Percentiles rank a stretch among this genome's conserved stretches.
These are phyloP conservation scores for Solanum hybrid DNA, from an alignment of 305 asterid genomes.

Conservation along the genomic window DNA sequence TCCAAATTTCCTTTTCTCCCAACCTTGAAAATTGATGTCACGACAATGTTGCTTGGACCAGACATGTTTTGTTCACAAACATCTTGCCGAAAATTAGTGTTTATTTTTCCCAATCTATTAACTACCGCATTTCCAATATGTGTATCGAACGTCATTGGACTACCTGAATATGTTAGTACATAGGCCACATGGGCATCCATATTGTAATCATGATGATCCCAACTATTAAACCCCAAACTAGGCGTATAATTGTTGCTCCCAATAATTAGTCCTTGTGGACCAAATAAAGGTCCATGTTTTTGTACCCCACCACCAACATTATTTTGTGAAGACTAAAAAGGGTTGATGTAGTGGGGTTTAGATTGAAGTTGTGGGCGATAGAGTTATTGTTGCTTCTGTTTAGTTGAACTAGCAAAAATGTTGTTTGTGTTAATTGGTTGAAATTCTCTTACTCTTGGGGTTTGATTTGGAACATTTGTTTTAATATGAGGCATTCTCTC, in stretches of 20 bases:
- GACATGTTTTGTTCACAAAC: no score
- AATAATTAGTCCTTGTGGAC: not conserved
- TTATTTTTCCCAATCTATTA: not conserved
- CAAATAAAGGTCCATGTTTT: not conserved
- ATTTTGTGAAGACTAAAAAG: not conserved
- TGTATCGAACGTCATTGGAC: no score
- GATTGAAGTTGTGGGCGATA: no score
- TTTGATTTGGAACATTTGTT: no score
- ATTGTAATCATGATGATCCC: not conserved
- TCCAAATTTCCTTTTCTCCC: not conserved
- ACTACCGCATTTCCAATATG: no score
- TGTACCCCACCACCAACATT: not conserved
- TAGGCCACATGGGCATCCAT: not conserved
- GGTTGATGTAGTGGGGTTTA: no score
- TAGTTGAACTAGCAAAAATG: not conserved
- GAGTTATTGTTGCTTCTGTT: no score
- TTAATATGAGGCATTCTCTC: not conserved
- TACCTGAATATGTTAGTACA: no score
- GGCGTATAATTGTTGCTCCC: not conserved
- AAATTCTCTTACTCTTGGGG: no score
- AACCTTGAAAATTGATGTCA: not conserved
- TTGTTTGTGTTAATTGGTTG: no score
- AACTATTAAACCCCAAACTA: not conserved
- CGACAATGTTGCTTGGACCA: no score
- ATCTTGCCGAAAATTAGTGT: no score